These are phyloP conservation scores for Thecaphora thlaspeos DNA, from an alignment of 1,284 basidiomycete species.

Conservation along the genomic window DNA sequence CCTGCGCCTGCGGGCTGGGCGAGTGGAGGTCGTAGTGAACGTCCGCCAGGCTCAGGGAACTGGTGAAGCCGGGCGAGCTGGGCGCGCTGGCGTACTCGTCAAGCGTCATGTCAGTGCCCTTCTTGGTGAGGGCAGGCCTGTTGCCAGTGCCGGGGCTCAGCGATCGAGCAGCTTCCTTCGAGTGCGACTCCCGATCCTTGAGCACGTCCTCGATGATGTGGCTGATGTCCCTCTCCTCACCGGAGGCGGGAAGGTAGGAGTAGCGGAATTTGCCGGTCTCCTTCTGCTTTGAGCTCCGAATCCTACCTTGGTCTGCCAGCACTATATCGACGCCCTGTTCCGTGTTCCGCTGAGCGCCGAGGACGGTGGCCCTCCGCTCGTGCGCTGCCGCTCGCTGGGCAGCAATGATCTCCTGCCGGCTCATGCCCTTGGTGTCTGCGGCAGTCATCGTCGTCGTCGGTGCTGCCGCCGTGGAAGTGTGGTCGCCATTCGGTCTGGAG, in stretches of 20 bases:
- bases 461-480: too few relatives aligned
- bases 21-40: conserved; percentile 22
- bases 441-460: too few relatives aligned
- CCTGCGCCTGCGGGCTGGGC: conserved; percentile 1
- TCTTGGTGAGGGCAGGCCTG: conserved; percentile 20
- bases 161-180: conserved; percentile 5
- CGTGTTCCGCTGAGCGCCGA: conserved; percentile 78
- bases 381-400: conserved; percentile 79
- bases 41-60: conserved; percentile 34
- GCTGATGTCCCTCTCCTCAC: conserved; percentile 82
- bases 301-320: conserved; percentile 74
- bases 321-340: conserved; percentile 82
- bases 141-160: neutral
- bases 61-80: conserved; percentile 15
- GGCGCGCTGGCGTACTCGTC: conserved; percentile 35
- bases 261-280: conserved; percentile 74
- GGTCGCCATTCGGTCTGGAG: neutral
- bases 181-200: conserved; percentile 24
- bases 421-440: conserved; percentile 55
- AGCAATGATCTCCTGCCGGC: conserved; percentile 84
- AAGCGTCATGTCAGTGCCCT: conserved; percentile 25
- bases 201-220: conserved; percentile 80
- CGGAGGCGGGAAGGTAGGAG: conserved; percentile 82
- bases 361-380: conserved; percentile 80
- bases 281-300: conserved; percentile 74